Base-by-base conservation (phyloP, 106 monocot genomes). In the Apostasia ramifera region DNA sequence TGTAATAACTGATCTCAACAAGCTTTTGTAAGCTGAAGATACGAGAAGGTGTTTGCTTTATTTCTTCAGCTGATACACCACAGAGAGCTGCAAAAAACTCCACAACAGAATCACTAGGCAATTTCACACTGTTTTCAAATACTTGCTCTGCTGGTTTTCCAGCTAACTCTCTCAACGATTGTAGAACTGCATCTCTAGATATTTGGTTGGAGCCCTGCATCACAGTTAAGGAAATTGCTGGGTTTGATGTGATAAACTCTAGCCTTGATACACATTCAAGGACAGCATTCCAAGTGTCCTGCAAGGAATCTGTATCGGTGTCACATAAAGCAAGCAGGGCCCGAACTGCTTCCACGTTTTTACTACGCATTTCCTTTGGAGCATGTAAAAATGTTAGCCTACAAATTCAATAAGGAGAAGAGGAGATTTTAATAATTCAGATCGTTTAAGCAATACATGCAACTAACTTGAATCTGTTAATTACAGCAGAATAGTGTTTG, bases 201-300 rank as follows among this genome's bases (percentile, higher is more conserved):
- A 97, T 97, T 80, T 97, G 97, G 79, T 97, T 97, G 43, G 86
- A 92, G 47, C 97, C 92, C 70, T 83, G 92, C 97, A 97, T 97
- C 40, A 97, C 97, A 64, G 89, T 92, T 55, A 77, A 77, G 75
- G 97, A 64, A 79, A 97, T 89, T 0, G 87, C 43, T 12, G 97
- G 87, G 42, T 68, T 89, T 50, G 97, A 89, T 55, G 86, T 85
- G 61, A 98, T 97, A 80, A 79, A 90, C 60, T 97, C 97, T 44
- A 97, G 87, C 68, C 97, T 89, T 40, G 97, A 97, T 73, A 97
- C 87, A 83, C 97, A 92, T 74, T 97, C 97, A n/a, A 97, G 76
- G 1, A 97, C 89, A 79, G 97, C 97, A 87, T 98, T 98, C 97
- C 97, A 98, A 44, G 97, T 98, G 67, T 98, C 97, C 67, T 98